phyloP scores from a whole-genome alignment of 805 yeast species.

The Yamadazyma phyllophila region DNA sequence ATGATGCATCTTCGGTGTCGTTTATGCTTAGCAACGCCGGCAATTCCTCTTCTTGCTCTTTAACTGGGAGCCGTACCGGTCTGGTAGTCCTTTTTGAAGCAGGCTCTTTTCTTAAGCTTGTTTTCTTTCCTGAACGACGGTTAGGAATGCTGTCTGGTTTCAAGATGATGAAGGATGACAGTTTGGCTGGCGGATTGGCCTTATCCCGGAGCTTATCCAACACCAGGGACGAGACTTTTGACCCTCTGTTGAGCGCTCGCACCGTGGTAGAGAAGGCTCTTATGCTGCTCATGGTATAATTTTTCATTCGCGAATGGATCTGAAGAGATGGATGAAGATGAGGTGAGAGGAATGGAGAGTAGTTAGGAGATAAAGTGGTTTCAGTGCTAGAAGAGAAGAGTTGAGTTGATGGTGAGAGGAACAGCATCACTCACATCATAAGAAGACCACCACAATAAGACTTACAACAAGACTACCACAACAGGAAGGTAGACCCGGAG shows the following conservation, averaged over 20 bases:
- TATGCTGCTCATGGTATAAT: not conserved
- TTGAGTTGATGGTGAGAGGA: too few relatives aligned
- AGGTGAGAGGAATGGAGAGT: too few relatives aligned
- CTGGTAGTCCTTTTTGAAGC: not conserved
- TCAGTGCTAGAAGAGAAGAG: too few relatives aligned
- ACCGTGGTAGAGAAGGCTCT: slow-evolving; percentile 1
- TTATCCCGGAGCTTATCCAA: slow-evolving; percentile 8
- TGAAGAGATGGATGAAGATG: too few relatives aligned
- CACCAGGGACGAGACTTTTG: slow-evolving; percentile 4
- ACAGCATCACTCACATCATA: too few relatives aligned
- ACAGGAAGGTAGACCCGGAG: too few relatives aligned
- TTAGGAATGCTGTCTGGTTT: slow-evolving; percentile 1
- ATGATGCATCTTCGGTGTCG: not conserved
- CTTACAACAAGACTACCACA: too few relatives aligned
- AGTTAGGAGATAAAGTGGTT: too few relatives aligned
- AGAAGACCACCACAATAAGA: too few relatives aligned
- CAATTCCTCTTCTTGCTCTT: too few relatives aligned
- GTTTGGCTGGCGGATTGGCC: not conserved
- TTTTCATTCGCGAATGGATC: not conserved
- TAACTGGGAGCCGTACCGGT: not conserved
- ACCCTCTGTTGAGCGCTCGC: slow-evolving; percentile 7
- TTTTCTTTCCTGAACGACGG: not conserved
- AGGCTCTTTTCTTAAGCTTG: not conserved
- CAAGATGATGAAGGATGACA: slow-evolving; percentile 7
- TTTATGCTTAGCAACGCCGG: not conserved